These are phyloP conservation scores for Apiotrichum siamense DNA, from an alignment of 1,284 basidiomycete species.

Conservation along the genomic window DNA sequence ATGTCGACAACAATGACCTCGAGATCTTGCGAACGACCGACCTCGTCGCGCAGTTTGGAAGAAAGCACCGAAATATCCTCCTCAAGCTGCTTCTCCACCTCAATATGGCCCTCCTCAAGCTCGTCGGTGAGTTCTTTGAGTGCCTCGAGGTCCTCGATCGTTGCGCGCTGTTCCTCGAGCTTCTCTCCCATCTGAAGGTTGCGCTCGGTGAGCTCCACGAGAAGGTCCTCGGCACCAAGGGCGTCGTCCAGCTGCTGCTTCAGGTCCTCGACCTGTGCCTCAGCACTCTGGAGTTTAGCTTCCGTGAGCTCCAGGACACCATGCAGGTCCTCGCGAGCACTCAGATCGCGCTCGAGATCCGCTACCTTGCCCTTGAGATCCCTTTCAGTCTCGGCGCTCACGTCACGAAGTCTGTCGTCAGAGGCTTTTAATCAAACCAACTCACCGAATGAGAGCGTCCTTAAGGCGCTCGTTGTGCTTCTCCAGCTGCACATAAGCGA, in stretches of 20 bases:
- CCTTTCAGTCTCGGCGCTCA: constrained; percentile 77
- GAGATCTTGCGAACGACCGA: constrained; percentile 58
- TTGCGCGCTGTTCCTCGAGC: constrained; percentile 91
- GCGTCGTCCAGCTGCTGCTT: constrained; percentile 94
- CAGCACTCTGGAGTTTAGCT: constrained; percentile 74
- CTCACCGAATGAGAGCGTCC: constrained; percentile 73
- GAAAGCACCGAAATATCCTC: constrained; percentile 69
- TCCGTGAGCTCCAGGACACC: constrained; percentile 68
- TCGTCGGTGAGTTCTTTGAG: constrained; percentile 95
- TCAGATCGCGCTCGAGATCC: constrained; percentile 84
- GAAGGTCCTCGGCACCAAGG: constrained; percentile 89
- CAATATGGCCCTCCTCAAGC: constrained; percentile 91
- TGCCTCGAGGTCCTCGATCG: constrained; percentile 92
- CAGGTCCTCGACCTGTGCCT: constrained; percentile 85
- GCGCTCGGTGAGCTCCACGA: constrained; percentile 90
- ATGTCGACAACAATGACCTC: constrained; percentile 77
- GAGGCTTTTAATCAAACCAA: constrained; percentile 34
- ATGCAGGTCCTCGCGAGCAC: constrained; percentile 42
- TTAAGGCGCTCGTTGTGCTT: constrained; percentile 94
- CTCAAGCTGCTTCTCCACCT: constrained; percentile 86
- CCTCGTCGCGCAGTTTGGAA: constrained; percentile 59
- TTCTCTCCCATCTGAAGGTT: constrained; percentile 87
- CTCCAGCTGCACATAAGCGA: constrained; percentile 86
- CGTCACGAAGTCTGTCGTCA: constrained; percentile 65
- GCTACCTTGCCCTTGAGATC: constrained; percentile 74